These are phyloP conservation scores for Cunninghamia lanceolata DNA, from an alignment of 75 land plant genomes.

Conservation along the genomic window DNA sequence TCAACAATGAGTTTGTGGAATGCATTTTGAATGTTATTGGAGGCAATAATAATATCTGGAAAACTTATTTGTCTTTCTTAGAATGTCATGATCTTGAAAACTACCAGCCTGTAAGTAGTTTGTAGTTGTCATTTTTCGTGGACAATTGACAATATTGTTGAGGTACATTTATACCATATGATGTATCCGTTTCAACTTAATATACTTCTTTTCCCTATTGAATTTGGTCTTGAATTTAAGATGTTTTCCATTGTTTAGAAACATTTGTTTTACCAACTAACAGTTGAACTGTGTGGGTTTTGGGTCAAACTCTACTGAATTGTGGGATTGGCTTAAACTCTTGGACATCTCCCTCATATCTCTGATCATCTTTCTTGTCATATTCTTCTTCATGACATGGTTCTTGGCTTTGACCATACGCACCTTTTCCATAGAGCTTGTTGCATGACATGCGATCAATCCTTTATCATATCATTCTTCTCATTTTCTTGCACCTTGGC, in stretches of 20 bases:
- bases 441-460: not conserved
- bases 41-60: not conserved
- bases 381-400: not conserved
- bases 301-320: not conserved
- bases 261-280: not conserved
- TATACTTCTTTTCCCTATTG: not conserved
- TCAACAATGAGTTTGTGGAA: not conserved
- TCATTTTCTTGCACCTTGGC: not conserved
- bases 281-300: not conserved
- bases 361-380: not conserved
- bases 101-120: not conserved
- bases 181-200: not conserved
- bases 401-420: not conserved
- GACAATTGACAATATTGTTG: not conserved
- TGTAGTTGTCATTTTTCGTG: not conserved
- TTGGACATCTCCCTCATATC: not conserved
- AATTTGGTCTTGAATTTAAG: too few relatives aligned
- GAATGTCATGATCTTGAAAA: not conserved
- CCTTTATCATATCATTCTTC: not conserved
- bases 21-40: not conserved
- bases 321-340: not conserved
- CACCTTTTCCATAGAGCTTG: not conserved
- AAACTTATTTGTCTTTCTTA: not conserved
- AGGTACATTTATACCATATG: not conserved
- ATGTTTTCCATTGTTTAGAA: too few relatives aligned